phyloP scores from a whole-genome alignment of 2,329 filamentous ascomycete genomes.

The Neonectria ditissima region DNA sequence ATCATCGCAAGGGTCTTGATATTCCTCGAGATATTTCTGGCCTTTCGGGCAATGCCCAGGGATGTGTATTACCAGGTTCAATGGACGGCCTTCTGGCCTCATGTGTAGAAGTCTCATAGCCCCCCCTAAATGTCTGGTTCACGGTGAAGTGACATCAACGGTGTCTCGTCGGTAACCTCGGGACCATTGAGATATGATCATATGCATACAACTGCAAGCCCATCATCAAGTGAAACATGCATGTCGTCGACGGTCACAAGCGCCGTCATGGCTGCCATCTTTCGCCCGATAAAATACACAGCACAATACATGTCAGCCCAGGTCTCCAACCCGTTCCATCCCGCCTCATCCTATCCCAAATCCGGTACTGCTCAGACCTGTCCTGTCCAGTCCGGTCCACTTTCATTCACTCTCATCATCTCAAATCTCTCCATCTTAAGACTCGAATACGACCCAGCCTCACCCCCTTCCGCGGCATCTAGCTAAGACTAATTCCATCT shows the following conservation, averaged over 20 bases:
- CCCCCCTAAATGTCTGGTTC: neutral
- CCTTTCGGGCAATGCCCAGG: neutral
- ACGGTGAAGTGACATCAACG: neutral
- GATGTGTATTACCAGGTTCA: neutral
- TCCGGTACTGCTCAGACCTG: constrained; percentile 10
- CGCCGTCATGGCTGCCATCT: constrained; percentile 20
- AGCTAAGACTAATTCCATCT: constrained; percentile 27
- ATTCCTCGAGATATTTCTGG: neutral
- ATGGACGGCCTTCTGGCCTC: neutral
- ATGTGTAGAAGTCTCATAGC: neutral
- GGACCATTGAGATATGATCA: neutral
- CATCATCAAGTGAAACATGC: neutral
- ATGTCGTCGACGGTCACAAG: neutral
- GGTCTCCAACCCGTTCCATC: constrained; percentile 8
- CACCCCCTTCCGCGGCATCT: constrained; percentile 19
- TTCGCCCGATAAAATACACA: constrained; percentile 29
- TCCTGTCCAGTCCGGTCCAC: constrained; percentile 23
- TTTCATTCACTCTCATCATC: constrained; percentile 32
- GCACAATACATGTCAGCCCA: constrained; percentile 32
- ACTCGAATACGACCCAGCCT: constrained; percentile 12
- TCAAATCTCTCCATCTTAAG: constrained; percentile 16
- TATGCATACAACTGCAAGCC: neutral
- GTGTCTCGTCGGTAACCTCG: neutral
- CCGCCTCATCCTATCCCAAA: constrained; percentile 10
- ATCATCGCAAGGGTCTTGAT: too few species aligned